A percentile compares a stretch with the other conserved stretches of the same genome.
These are phyloP conservation scores for Boletus rex-veris DNA, from an alignment of 768 basidiomycete genomes.

Conservation along the genomic window DNA sequence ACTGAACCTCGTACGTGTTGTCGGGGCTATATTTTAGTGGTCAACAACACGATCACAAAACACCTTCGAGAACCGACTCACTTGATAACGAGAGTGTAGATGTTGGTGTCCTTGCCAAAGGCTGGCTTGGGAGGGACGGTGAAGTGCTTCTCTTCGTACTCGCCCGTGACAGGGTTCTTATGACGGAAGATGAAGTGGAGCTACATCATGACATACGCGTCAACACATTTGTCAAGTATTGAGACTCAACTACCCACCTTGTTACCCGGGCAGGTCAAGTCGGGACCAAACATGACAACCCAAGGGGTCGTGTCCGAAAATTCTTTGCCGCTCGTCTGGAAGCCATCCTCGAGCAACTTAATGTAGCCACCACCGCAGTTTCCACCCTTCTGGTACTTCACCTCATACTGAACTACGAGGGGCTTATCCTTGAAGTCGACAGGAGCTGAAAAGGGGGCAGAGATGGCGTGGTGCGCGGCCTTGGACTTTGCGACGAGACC, in stretches of 20 bases:
- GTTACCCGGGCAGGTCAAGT: conserved; percentile 88
- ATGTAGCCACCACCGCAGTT: conserved; percentile 99
- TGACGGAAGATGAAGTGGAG: conserved; percentile 99
- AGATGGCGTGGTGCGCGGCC: conserved; percentile 98
- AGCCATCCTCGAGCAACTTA: conserved; percentile 92
- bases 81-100: conserved; percentile 94
- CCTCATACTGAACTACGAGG: conserved; percentile 96
- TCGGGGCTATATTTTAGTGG: conserved; percentile 60
- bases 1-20: conserved; percentile 88
- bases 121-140: conserved; percentile 73
- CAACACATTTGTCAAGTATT: not conserved
- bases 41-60: conserved; percentile 2
- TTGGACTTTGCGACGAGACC: conserved; percentile 95
- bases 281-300: conserved; percentile 98
- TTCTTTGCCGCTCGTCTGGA: conserved; percentile 90
- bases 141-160: conserved; percentile 97
- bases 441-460: conserved; percentile 77
- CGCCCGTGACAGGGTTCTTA: conserved; percentile 88
- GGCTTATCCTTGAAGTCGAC: conserved; percentile 82
- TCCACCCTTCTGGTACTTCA: conserved; percentile 98
- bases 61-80: conserved; percentile 39
- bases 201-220: conserved; percentile 35
- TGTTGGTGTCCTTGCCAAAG: conserved; percentile 86
- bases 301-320: conserved; percentile 92
- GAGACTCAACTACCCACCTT: conserved; percentile 50